Evolutionary conservation across 148 eudicot species (phyloP).

Genomic region (Silene conica): DNA sequence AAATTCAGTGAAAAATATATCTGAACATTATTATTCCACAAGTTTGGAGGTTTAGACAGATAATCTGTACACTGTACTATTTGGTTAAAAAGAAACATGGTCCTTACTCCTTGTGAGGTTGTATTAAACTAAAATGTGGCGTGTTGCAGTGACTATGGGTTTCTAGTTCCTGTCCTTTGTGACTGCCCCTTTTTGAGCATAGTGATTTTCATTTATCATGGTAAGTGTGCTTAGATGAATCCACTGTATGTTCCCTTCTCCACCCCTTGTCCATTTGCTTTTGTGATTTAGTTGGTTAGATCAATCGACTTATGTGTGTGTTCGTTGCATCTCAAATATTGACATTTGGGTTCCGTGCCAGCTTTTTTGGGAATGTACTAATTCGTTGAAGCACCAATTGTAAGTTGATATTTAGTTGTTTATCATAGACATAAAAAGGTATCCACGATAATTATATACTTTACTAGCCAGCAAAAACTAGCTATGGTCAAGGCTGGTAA

Average conservation of each 20-base stretch:
- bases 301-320: slow-evolving; percentile 9
- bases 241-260: background rate
- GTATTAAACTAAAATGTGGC: background rate
- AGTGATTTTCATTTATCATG: background rate
- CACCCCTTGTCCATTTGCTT: slow-evolving; percentile 9
- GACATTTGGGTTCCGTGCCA: slow-evolving; percentile 11
- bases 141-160: slow-evolving; percentile 3
- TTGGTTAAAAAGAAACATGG: background rate
- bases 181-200: background rate
- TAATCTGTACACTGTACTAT: background rate
- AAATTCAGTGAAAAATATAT: background rate
- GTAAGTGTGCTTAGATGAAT: background rate
- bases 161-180: slow-evolving; percentile 6
- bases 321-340: background rate
- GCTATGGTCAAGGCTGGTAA: background rate
- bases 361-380: slow-evolving; percentile 17
- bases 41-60: background rate
- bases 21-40: background rate
- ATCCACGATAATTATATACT: background rate
- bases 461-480: background rate
- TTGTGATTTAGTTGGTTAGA: background rate
- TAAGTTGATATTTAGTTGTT: slow-evolving; percentile 17
- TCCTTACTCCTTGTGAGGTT: background rate
- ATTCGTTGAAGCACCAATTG: slow-evolving; percentile 16
- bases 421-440: background rate